phyloP scores from a whole-genome alignment of 805 yeast genomes.

The Saccharomycopsis javanensis region DNA sequence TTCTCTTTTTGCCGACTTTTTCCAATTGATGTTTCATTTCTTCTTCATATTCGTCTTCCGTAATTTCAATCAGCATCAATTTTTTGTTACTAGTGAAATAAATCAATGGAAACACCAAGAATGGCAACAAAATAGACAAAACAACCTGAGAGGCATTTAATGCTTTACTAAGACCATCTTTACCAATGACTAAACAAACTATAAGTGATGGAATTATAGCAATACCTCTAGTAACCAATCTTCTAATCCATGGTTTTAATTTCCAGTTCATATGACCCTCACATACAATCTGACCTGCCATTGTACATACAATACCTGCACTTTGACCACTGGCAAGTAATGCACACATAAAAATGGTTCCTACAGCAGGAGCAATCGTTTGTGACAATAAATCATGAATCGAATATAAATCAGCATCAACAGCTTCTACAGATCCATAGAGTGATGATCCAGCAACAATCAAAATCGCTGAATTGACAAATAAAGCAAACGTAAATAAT shows the following conservation, averaged over 20 bases:
- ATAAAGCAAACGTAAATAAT: constrained; percentile 69
- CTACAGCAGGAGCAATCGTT: constrained; percentile 65
- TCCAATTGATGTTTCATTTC: neutral
- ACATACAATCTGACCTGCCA: constrained; percentile 80
- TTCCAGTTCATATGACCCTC: constrained; percentile 88
- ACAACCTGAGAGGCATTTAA: constrained; percentile 83
- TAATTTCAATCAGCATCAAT: constrained; percentile 47
- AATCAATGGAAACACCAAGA: constrained; percentile 75
- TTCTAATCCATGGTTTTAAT: constrained; percentile 67
- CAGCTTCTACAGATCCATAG: constrained; percentile 59
- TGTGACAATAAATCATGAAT: constrained; percentile 55
- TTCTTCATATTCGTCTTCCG: constrained; percentile 3
- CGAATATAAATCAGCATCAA: constrained; percentile 72
- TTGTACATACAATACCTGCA: constrained; percentile 88
- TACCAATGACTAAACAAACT: constrained; percentile 64
- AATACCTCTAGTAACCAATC: constrained; percentile 67
- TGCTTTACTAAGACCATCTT: constrained; percentile 59
- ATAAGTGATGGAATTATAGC: constrained; percentile 74
- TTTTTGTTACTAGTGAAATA: constrained; percentile 65
- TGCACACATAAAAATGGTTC: constrained; percentile 78
- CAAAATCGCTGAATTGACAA: constrained; percentile 76
- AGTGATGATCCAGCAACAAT: constrained; percentile 76
- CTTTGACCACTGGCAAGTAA: constrained; percentile 78
- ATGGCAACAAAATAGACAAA: constrained; percentile 71
- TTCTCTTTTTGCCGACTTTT: neutral